Conservation (phyloP, 2,329 filamentous ascomycete genomes). For the Botrytis medusae region DNA sequence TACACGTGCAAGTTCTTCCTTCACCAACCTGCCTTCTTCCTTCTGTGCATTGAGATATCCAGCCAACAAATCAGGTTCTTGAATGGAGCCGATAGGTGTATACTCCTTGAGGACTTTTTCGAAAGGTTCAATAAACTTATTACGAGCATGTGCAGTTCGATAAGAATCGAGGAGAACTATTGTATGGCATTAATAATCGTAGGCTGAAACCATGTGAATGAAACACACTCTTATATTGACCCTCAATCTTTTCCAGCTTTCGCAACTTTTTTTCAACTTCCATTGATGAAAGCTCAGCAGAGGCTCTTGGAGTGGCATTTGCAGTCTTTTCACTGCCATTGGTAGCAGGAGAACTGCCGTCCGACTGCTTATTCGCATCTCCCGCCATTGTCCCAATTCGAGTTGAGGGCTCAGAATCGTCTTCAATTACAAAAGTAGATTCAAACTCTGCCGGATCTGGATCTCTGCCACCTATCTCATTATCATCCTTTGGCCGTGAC, state of each 20-base stretch:
- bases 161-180: constrained; percentile 88
- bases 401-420: constrained; percentile 67
- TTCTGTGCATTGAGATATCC: constrained; percentile 90
- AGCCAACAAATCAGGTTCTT: constrained; percentile 77
- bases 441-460: constrained; percentile 89
- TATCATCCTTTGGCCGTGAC: constrained; percentile 36
- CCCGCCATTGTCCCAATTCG: constrained; percentile 52
- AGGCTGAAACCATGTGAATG: neutral
- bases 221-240: constrained; percentile 74
- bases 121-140: constrained; percentile 87
- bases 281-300: constrained; percentile 58
- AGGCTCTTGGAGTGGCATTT: constrained; percentile 27
- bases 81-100: constrained; percentile 85
- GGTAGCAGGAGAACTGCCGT: constrained; percentile 33
- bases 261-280: constrained; percentile 75
- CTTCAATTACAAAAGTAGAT: constrained; percentile 81
- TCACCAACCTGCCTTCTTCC: constrained; percentile 84
- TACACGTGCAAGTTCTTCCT: constrained; percentile 88
- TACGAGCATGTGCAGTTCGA: constrained; percentile 82
- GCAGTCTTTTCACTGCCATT: constrained; percentile 34
- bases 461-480: constrained; percentile 33
- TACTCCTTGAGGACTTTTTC: constrained; percentile 89
- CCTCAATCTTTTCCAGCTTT: constrained; percentile 87
- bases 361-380: constrained; percentile 21
- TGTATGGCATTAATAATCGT: constrained; percentile 26